A percentile compares a stretch with the other conserved stretches of the same genome.
phyloP scores from a whole-genome alignment of 257 asterid genomes.

The Nicotiana otophora region DNA sequence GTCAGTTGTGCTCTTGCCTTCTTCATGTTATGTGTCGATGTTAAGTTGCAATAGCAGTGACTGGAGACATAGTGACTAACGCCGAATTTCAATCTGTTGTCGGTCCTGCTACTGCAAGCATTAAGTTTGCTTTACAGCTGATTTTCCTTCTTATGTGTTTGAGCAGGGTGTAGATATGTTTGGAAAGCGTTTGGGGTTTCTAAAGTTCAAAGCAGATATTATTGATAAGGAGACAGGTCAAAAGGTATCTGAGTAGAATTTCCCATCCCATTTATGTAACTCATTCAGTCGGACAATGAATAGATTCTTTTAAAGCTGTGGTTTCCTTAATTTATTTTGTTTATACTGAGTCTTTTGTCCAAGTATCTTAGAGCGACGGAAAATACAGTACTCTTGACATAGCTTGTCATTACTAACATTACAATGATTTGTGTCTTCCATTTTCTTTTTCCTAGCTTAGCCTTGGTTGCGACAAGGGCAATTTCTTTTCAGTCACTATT shows the following conservation, averaged over 20 bases:
- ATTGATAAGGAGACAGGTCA: conserved; percentile 66
- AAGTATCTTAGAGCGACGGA: background rate
- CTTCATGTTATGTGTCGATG: background rate
- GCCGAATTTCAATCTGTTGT: background rate
- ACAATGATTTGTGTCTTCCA: background rate
- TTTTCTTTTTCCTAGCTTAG: conserved; percentile 6
- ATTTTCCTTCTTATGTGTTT: conserved; percentile 18
- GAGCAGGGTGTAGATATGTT: conserved; percentile 87
- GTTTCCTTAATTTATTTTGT: background rate
- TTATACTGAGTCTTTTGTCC: background rate
- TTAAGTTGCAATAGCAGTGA: background rate
- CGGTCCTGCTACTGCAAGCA: background rate
- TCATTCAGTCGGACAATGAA: background rate
- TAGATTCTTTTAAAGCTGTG: background rate
- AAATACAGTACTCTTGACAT: background rate
- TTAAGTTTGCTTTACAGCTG: background rate
- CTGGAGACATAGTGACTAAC: background rate
- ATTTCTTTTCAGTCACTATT: background rate
- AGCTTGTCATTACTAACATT: conserved; percentile 4
- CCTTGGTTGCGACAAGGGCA: background rate
- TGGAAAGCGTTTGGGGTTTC: conserved; percentile 87
- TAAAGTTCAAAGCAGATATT: conserved; percentile 85
- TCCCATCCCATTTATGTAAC: conserved; percentile 4
- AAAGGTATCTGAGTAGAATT: conserved; percentile 35
- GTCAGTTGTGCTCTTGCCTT: background rate